Base-by-base conservation (phyloP, 140 eudicot genomes). In the Bidens hawaiensis region DNA sequence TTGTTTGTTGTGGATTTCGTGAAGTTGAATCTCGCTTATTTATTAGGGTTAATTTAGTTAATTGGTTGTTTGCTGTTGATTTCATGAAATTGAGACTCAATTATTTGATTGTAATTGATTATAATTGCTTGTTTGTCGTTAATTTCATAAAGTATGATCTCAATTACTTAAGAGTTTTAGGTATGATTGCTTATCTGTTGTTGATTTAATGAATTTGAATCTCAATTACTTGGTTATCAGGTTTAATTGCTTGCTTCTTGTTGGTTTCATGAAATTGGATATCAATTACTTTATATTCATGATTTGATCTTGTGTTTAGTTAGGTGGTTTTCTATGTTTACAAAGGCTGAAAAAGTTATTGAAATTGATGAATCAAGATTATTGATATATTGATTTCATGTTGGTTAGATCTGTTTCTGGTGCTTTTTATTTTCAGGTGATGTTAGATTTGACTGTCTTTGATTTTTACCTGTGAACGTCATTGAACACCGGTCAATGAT, bases 371-470 rank as follows among this genome's bases (percentile, higher is more conserved):
- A 14, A 9, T 34, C 2, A 14, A 34, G 42, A 34, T 34, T 34
- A 34, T 34, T 34, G 42, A 5, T n/a, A n/a, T n/a, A n/a, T 34
- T 34, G 42, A 34, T 60, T 12, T 27, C 26, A 9, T 63, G 30
- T 60, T 60, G 67, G 34, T 13, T 41, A 38, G 67, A 61, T 61
- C 36, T 38, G 24, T 61, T 40, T 61, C 34, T 36, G 28, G 38
- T n/a, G 14, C 14, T 40, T 16, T 41, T 17, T 41, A 0, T 6
- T 41, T 34, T 34, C 42, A 34, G 42, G 13, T 8, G 42, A 34
- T 34, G 42, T 34, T 0, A 34, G 11, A 34, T 34, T n/a, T 34
- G 42, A 34, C 42, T 7, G 41, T 34, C 13, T 34, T 14, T 34
- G 42, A 34, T 34, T 34, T n/a, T 34, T 34, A 34, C 41, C 11